Conservation (phyloP, 164 flowering plant species). For the Nymphaea thermarum region DNA sequence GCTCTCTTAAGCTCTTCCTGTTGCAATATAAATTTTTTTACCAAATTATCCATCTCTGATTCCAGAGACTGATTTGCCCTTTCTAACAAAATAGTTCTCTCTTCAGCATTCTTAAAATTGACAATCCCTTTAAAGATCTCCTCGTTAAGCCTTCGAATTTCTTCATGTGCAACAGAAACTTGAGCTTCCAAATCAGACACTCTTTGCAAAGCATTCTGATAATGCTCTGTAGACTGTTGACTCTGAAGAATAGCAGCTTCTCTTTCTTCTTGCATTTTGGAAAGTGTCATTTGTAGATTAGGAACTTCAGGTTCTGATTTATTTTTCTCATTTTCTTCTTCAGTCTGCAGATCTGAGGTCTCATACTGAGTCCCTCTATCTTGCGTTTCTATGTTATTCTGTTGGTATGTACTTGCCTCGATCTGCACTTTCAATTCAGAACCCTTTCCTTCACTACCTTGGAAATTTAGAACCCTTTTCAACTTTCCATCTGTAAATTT, state of each 20-base stretch:
- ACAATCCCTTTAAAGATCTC: conserved; percentile 29
- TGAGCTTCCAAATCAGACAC: conserved; percentile 50
- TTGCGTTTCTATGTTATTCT: conserved; percentile 12
- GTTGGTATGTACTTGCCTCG: conserved; percentile 5
- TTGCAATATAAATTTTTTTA: conserved; percentile 36
- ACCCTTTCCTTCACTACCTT: conserved; percentile 8
- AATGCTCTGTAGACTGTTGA: conserved; percentile 42
- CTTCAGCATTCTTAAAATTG: conserved; percentile 43
- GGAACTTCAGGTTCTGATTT: conserved; percentile 34
- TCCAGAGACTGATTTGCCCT: conserved; percentile 46
- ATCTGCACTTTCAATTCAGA: conserved; percentile 1
- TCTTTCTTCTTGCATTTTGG: conserved; percentile 40
- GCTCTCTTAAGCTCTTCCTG: conserved; percentile 52
- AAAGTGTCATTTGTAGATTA: conserved; percentile 33
- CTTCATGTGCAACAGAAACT: conserved; percentile 35
- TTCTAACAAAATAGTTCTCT: conserved; percentile 35
- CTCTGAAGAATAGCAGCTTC: conserved; percentile 34
- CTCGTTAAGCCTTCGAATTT: conserved; percentile 34
- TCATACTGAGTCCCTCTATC: conserved; percentile 5
- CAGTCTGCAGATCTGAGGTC: conserved; percentile 2
- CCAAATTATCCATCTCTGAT: conserved; percentile 39
- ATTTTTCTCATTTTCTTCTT: conserved; percentile 20
- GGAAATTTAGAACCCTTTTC: conserved; percentile 16
- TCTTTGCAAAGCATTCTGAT: conserved; percentile 40
- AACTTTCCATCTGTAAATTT: conserved; percentile 18